A percentile compares a stretch with the other conserved stretches of the same genome.
phyloP scores from a whole-genome alignment of 164 flowering plant genomes.

The Piper longum region DNA sequence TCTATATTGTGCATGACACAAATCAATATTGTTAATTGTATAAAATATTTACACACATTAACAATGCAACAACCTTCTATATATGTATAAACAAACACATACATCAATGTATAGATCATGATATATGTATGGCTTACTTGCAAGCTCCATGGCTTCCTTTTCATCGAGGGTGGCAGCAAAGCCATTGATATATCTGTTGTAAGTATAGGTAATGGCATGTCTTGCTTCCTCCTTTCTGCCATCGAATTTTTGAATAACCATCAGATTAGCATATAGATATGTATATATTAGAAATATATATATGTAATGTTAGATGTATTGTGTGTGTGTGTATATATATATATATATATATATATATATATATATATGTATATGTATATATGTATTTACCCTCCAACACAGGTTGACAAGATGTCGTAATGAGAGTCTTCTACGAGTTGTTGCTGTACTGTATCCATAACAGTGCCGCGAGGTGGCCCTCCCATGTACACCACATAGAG shows the following conservation, averaged over 20 bases:
- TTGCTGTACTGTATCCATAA: background rate
- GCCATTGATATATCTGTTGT: constrained; percentile 4
- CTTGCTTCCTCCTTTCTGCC: constrained; percentile 7
- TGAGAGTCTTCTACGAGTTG: background rate
- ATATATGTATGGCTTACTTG: constrained; percentile 3
- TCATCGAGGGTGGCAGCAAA: constrained; percentile 5
- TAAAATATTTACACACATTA: background rate
- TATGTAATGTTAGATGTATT: no score
- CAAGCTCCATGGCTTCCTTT: constrained; percentile 2
- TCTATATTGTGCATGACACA: background rate
- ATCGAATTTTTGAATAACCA: background rate
- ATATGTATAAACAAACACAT: background rate
- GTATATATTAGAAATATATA: no score
- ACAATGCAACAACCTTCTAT: background rate
- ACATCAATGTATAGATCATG: background rate
- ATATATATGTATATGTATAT: no score
- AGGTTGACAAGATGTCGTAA: constrained; percentile 1
- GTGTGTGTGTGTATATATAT: no score
- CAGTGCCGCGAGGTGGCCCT: constrained; percentile 1
- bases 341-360: no score
- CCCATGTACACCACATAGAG: constrained; percentile 8
- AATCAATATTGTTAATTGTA: background rate
- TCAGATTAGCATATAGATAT: no score
- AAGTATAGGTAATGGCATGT: constrained; percentile 6
- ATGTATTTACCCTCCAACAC: background rate